phyloP scores from a whole-genome alignment of 2,329 filamentous ascomycete species.

The Blastomyces parvus region DNA sequence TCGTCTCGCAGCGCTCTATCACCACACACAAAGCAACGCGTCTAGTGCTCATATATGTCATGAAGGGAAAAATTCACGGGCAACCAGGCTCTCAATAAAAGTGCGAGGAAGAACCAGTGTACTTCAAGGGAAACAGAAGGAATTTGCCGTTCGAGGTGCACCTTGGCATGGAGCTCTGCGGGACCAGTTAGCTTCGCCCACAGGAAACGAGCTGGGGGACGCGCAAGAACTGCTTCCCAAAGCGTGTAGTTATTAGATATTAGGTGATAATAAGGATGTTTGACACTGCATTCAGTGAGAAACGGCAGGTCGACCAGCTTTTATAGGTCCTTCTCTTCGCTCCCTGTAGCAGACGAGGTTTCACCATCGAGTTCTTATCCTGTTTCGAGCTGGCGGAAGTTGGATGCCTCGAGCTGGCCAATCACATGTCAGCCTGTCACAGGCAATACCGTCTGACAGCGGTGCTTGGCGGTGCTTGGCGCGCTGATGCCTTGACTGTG shows the following conservation, averaged over 20 bases:
- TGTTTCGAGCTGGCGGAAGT: not conserved
- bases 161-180: conserved; percentile 5
- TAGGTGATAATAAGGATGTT: not conserved
- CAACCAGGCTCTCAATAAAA: not conserved
- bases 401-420: not conserved
- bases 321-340: not conserved
- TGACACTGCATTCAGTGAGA: not conserved
- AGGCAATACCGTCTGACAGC: not conserved
- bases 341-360: not conserved
- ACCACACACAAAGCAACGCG: not conserved
- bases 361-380: not conserved
- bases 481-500: not conserved
- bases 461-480: not conserved
- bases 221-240: no score
- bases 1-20: not conserved
- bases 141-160: not conserved
- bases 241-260: not conserved
- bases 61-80: not conserved
- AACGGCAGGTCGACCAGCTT: not conserved
- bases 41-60: conserved; percentile 1
- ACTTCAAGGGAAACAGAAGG: not conserved
- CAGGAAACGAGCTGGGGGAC: not conserved
- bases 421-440: not conserved
- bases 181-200: not conserved
- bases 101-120: not conserved